Percentiles rank a stretch among this genome's conserved stretches.
phyloP scores from a whole-genome alignment of 352 stramenopile genomes.

The Phytophthora idaei region DNA sequence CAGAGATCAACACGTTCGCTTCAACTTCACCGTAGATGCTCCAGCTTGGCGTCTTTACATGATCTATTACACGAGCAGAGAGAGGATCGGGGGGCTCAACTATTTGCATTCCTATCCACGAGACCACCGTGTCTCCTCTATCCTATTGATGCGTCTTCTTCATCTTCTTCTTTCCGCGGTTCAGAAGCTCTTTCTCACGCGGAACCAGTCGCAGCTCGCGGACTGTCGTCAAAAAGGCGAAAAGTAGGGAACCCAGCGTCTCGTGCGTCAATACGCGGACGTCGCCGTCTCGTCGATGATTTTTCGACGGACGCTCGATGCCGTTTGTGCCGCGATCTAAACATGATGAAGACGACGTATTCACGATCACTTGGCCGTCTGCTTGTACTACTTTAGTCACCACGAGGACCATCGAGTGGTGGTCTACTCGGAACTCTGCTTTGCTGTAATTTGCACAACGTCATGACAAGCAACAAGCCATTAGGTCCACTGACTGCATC shows the following conservation, averaged over 20 bases:
- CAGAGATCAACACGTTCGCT: neutral
- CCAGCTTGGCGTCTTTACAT: conserved; percentile 13
- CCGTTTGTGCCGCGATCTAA: conserved; percentile 20
- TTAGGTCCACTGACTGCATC: neutral
- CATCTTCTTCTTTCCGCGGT: conserved; percentile 36
- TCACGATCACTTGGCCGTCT: conserved; percentile 47
- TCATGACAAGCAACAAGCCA: neutral
- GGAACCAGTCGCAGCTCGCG: conserved; percentile 80
- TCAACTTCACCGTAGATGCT: conserved; percentile 10
- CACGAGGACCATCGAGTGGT: conserved; percentile 40
- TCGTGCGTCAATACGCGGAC: conserved; percentile 48
- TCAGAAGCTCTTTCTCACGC: conserved; percentile 71
- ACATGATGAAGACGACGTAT: conserved; percentile 31
- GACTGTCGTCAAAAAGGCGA: conserved; percentile 80
- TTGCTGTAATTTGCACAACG: conserved; percentile 33
- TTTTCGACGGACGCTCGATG: conserved; percentile 7
- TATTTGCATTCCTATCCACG: conserved; percentile 28
- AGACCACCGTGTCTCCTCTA: conserved; percentile 27
- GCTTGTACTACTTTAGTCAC: conserved; percentile 40
- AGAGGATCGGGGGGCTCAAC: conserved; percentile 23
- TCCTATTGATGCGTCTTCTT: conserved; percentile 30
- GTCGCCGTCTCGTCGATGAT: conserved; percentile 20
- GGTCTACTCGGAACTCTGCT: conserved; percentile 48
- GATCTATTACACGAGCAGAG: conserved; percentile 20
- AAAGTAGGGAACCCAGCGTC: conserved; percentile 54